Evolutionary conservation across 306 rosid species (phyloP).

Genomic region (Prunus mongolica): DNA sequence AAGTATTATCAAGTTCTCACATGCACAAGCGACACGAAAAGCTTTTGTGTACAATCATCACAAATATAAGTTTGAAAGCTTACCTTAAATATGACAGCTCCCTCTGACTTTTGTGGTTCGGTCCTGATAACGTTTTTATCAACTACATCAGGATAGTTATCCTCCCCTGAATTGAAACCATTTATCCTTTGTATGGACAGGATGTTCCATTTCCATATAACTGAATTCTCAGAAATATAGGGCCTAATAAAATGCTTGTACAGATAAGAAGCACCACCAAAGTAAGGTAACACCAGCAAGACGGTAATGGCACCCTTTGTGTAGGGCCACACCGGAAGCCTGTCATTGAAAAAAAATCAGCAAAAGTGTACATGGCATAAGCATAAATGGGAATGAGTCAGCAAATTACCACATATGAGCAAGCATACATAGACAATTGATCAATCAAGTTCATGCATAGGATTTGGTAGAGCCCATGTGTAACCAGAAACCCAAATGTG

Average conservation of each 20-base stretch:
- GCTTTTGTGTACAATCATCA: neutral
- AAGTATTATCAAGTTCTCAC: neutral
- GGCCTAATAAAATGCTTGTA: slow-evolving; percentile 34
- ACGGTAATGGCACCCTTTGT: slow-evolving; percentile 43
- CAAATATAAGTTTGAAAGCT: slow-evolving; percentile 7
- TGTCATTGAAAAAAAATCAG: slow-evolving; percentile 25
- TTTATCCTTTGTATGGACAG: slow-evolving; percentile 13
- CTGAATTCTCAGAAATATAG: slow-evolving; percentile 18
- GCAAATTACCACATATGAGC: neutral
- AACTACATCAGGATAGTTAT: slow-evolving; percentile 13
- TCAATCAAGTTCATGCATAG: neutral
- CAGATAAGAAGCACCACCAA: slow-evolving; percentile 40
- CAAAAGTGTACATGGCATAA: neutral
- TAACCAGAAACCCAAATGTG: neutral
- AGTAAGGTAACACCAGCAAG: slow-evolving; percentile 45
- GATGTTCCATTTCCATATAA: slow-evolving; percentile 6
- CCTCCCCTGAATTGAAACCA: neutral
- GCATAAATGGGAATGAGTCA: neutral
- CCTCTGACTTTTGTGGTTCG: slow-evolving; percentile 28
- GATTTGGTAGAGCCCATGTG: neutral
- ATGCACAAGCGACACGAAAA: neutral
- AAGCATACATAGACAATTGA: neutral
- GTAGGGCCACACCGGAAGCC: slow-evolving; percentile 57
- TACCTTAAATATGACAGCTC: slow-evolving; percentile 30
- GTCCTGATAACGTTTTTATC: slow-evolving; percentile 16